A percentile compares a stretch with the other conserved stretches of the same genome.
These are phyloP conservation scores for Helicocarpus griseus DNA, from an alignment of 2,329 filamentous ascomycete genomes.

Conservation along the genomic window DNA sequence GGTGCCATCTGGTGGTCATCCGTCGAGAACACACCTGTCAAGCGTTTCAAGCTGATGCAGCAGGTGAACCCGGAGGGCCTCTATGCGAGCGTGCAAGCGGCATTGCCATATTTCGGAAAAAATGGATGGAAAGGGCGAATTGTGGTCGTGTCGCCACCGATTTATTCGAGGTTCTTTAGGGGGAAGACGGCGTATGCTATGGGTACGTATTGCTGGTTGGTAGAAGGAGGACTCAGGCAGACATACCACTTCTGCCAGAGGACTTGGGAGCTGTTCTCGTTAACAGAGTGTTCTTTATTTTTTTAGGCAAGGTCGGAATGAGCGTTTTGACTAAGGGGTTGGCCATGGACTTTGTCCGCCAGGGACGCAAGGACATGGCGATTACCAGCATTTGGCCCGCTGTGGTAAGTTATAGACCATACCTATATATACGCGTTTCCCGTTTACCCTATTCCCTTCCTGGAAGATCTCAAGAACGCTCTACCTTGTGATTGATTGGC, in stretches of 20 bases:
- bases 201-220: too few relatives aligned
- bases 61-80: slow-evolving; percentile 64
- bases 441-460: background rate
- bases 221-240: too few relatives aligned
- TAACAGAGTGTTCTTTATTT: background rate
- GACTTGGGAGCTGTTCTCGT: too few relatives aligned
- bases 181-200: slow-evolving; percentile 79
- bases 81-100: slow-evolving; percentile 60
- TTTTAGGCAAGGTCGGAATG: slow-evolving; percentile 64
- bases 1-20: slow-evolving; percentile 80
- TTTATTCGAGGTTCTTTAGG: slow-evolving; percentile 75
- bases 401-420: slow-evolving; percentile 41
- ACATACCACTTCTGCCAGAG: too few relatives aligned
- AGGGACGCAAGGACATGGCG: slow-evolving; percentile 58
- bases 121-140: slow-evolving; percentile 52
- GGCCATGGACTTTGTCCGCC: slow-evolving; percentile 67
- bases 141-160: slow-evolving; percentile 71
- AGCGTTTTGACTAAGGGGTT: slow-evolving; percentile 70
- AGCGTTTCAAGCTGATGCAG: slow-evolving; percentile 72
- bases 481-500: background rate
- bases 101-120: slow-evolving; percentile 54
- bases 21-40: slow-evolving; percentile 61
- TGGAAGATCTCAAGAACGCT: background rate
- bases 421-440: background rate
- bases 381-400: slow-evolving; percentile 79